A percentile compares a stretch with the other conserved stretches of the same genome.
These are phyloP conservation scores for Coprinopsis cinerea DNA, from an alignment of 768 basidiomycete species.

Conservation along the genomic window DNA sequence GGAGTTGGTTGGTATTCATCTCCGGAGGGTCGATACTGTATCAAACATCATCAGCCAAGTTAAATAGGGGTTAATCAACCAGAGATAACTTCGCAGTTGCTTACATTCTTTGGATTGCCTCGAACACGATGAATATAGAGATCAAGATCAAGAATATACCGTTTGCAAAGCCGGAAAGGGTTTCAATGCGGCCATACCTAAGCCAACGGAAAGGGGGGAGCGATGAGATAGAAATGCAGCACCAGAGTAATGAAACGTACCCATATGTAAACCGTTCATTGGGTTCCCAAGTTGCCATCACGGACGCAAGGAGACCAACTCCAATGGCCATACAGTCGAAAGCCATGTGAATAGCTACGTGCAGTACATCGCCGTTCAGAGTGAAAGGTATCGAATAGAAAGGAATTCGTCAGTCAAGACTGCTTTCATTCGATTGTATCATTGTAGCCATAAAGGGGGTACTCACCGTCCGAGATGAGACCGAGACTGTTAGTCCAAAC, in stretches of 20 bases:
- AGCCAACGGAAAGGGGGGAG: background rate
- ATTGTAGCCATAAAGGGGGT: background rate
- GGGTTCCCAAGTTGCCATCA: slow-evolving; percentile 97
- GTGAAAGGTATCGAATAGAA: no score
- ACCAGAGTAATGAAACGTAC: slow-evolving; percentile 27
- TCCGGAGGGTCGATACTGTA: slow-evolving; percentile 86
- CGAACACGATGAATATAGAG: slow-evolving; percentile 97
- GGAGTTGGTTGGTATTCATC: slow-evolving; percentile 92
- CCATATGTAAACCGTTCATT: slow-evolving; percentile 96
- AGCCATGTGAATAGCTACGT: slow-evolving; percentile 94
- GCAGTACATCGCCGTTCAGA: background rate
- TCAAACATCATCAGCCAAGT: background rate
- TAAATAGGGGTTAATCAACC: no score
- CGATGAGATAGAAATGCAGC: slow-evolving; percentile 1
- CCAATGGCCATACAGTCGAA: slow-evolving; percentile 98
- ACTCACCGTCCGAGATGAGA: slow-evolving; percentile 88
- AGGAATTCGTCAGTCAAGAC: no score
- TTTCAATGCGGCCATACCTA: slow-evolving; percentile 95
- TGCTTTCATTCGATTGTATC: no score
- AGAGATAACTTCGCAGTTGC: slow-evolving; percentile 16
- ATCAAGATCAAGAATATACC: slow-evolving; percentile 92
- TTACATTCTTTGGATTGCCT: slow-evolving; percentile 92
- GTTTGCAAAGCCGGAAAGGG: slow-evolving; percentile 96
- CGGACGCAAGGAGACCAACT: slow-evolving; percentile 90
- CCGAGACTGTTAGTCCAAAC: slow-evolving; percentile 97